Conservation (phyloP, 805 yeast species). For the Teunomyces atbi region DNA sequence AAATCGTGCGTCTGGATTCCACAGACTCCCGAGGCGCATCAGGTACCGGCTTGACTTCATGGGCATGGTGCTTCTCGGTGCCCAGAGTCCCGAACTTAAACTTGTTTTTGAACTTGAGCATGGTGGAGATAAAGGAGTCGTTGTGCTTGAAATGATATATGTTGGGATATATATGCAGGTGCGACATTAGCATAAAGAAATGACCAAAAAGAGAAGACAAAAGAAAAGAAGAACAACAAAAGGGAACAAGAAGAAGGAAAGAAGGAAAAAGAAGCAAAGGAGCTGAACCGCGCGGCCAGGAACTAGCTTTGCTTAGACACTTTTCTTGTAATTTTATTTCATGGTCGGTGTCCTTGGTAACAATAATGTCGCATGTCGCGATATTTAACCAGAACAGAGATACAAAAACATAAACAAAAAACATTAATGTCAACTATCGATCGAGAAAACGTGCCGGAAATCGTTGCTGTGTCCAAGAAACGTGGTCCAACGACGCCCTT, state of each 20-base stretch:
- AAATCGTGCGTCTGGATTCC: constrained; percentile 26
- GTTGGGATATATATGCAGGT: neutral
- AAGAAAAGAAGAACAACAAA: neutral
- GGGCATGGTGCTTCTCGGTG: constrained; percentile 2
- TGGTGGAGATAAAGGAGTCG: constrained; percentile 5
- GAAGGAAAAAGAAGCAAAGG: neutral
- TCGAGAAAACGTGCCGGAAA: neutral
- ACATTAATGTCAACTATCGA: neutral
- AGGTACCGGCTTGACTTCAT: constrained; percentile 7
- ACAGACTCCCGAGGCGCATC: constrained; percentile 20
- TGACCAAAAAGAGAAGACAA: neutral
- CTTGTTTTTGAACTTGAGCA: constrained; percentile 31
- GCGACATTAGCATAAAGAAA: neutral
- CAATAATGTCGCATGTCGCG: too few species aligned
- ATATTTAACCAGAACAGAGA: neutral
- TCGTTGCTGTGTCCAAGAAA: neutral
- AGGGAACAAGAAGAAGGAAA: neutral
- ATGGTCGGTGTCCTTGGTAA: too few species aligned
- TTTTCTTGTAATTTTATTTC: neutral
- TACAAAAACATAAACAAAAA: neutral
- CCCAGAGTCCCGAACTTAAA: constrained; percentile 26
- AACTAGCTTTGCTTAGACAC: neutral
- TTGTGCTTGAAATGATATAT: neutral
- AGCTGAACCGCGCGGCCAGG: too few species aligned
- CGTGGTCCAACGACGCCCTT: constrained; percentile 37